phyloP scores from a whole-genome alignment of 257 asterid species.

The Solanum lignicaule region DNA sequence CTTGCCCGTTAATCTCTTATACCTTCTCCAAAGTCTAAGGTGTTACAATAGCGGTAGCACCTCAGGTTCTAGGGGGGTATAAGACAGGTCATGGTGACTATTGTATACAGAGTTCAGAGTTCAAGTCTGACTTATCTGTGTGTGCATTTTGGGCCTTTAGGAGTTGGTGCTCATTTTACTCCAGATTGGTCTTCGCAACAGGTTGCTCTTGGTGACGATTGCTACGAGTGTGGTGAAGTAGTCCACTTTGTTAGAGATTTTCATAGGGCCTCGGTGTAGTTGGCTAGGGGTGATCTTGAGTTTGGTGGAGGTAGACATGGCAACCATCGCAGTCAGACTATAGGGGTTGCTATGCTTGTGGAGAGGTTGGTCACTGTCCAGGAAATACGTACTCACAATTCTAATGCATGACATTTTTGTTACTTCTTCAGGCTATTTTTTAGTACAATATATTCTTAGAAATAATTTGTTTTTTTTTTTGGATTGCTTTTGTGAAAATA shows the following conservation, averaged over 20 bases:
- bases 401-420: background rate
- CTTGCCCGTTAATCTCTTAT: too few species aligned
- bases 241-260: background rate
- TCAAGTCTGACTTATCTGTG: too few species aligned
- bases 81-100: too few species aligned
- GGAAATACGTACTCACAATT: background rate
- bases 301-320: background rate
- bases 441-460: background rate
- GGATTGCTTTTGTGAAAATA: background rate
- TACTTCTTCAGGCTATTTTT: background rate
- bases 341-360: background rate
- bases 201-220: too few species aligned
- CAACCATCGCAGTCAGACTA: background rate
- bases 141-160: too few species aligned
- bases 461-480: background rate
- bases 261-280: background rate
- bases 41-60: too few species aligned
- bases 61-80: too few species aligned
- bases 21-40: too few species aligned
- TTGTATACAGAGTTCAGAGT: too few species aligned
- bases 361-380: background rate
- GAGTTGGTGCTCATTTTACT: too few species aligned
- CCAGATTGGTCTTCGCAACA: too few species aligned
- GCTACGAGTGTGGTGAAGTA: too few species aligned
- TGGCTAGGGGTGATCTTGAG: background rate